Percentiles rank a stretch among this genome's conserved stretches.
Conservation (phyloP, 2,329 filamentous ascomycete genomes). For the Aspergillus vadensis region DNA sequence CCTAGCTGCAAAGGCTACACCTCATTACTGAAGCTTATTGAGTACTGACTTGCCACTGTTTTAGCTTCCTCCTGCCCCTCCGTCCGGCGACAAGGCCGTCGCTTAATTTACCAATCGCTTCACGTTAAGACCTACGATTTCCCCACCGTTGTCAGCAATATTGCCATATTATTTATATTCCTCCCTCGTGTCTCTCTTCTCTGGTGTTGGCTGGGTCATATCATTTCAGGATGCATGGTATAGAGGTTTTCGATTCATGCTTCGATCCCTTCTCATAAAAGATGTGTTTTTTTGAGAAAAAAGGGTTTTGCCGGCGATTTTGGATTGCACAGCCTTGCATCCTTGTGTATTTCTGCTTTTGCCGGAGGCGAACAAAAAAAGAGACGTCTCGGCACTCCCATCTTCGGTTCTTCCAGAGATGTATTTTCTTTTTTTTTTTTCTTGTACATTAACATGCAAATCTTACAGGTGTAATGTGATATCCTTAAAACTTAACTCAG, state of each 20-base stretch:
- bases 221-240: constrained; percentile 39
- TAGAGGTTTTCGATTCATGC: constrained; percentile 34
- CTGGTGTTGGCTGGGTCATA: constrained; percentile 40
- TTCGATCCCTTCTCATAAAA: constrained; percentile 30
- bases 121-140: constrained; percentile 17
- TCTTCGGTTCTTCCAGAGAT: constrained; percentile 15
- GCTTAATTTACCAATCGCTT: constrained; percentile 29
- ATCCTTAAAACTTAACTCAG: neutral
- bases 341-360: constrained; percentile 21
- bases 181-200: constrained; percentile 41
- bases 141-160: constrained; percentile 21
- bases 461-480: constrained; percentile 34
- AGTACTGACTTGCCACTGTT: neutral
- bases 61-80: constrained; percentile 41
- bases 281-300: constrained; percentile 27
- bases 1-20: neutral
- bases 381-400: constrained; percentile 20
- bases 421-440: constrained; percentile 21
- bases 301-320: constrained; percentile 33
- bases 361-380: constrained; percentile 18
- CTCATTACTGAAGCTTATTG: neutral
- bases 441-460: constrained; percentile 40
- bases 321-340: constrained; percentile 31
- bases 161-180: constrained; percentile 25
- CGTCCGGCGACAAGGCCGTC: constrained; percentile 39